A percentile compares a stretch with the other conserved stretches of the same genome.
Conservation (phyloP, 257 asterid genomes). For the Jacaranda copaia region DNA sequence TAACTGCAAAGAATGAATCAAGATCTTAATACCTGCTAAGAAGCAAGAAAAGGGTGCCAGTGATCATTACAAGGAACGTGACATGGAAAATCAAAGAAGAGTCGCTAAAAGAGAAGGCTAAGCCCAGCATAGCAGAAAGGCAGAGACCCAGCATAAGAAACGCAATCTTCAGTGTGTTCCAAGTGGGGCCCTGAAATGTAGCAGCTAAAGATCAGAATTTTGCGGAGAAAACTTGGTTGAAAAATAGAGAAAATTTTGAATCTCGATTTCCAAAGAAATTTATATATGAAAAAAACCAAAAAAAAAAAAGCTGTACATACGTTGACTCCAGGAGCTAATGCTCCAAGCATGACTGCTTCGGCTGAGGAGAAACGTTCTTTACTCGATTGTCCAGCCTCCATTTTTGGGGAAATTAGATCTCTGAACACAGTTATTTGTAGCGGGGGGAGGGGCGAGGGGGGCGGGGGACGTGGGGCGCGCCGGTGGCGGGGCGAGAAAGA, state of each 20-base stretch:
- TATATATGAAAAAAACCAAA: background rate
- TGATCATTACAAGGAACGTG: constrained; percentile 70
- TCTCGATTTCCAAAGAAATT: background rate
- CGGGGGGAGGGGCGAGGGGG: background rate
- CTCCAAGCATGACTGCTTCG: constrained; percentile 77
- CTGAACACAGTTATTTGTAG: background rate
- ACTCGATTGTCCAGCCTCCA: constrained; percentile 53
- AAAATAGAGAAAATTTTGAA: constrained; percentile 10
- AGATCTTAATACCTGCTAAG: constrained; percentile 61
- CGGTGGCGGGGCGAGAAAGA: no score
- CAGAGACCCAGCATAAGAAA: constrained; percentile 81
- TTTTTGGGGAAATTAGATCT: constrained; percentile 34
- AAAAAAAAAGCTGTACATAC: constrained; percentile 44
- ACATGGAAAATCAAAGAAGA: constrained; percentile 73
- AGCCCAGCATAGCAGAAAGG: constrained; percentile 78
- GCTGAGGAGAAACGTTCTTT: constrained; percentile 58
- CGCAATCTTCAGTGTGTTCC: constrained; percentile 83
- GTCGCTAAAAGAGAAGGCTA: constrained; percentile 86
- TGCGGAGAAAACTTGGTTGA: background rate
- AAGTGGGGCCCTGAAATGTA: constrained; percentile 72
- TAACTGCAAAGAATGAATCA: background rate
- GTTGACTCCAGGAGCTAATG: constrained; percentile 92
- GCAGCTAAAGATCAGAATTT: constrained; percentile 29
- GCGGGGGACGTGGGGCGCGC: no score
- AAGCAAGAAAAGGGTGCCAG: constrained; percentile 81